Evolutionary conservation across 192 early-diverging fungal genomes (phyloP).

Genomic region (Radiomyces spectabilis): DNA sequence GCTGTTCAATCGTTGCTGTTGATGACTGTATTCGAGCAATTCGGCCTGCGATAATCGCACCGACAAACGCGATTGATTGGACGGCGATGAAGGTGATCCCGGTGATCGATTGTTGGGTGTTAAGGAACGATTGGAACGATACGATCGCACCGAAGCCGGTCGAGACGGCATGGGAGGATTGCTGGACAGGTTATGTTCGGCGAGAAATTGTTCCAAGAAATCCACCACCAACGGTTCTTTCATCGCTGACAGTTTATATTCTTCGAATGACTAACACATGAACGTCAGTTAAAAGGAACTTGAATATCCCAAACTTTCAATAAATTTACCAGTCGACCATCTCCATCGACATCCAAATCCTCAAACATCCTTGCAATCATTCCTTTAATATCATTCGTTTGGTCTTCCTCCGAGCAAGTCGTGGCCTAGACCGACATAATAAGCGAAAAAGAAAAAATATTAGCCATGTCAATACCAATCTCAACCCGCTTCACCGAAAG

Average conservation of each 20-base stretch:
- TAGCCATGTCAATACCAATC: not conserved
- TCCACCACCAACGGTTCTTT: conserved; percentile 75
- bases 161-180: conserved; percentile 19
- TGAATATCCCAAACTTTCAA: not conserved
- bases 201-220: conserved; percentile 69
- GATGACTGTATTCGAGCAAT: conserved; percentile 25
- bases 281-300: not conserved
- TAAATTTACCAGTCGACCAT: conserved; percentile 58
- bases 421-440: conserved; percentile 10
- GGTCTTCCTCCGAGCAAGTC: conserved; percentile 55
- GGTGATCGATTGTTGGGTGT: conserved; percentile 2
- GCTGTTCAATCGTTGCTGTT: conserved; percentile 8
- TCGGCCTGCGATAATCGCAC: conserved; percentile 27
- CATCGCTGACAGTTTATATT: conserved; percentile 72
- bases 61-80: conserved; percentile 15
- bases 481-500: too few relatives aligned
- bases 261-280: conserved; percentile 49
- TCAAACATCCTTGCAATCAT: conserved; percentile 69
- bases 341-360: conserved; percentile 73
- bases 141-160: conserved; percentile 21
- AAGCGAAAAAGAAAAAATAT: conserved; percentile 1
- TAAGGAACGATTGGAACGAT: conserved; percentile 11
- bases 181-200: conserved; percentile 35
- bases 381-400: conserved; percentile 51
- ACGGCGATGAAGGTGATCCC: conserved; percentile 5